phyloP scores from a whole-genome alignment of 371 early-diverging fungal genomes.

The Circinella umbellata region DNA sequence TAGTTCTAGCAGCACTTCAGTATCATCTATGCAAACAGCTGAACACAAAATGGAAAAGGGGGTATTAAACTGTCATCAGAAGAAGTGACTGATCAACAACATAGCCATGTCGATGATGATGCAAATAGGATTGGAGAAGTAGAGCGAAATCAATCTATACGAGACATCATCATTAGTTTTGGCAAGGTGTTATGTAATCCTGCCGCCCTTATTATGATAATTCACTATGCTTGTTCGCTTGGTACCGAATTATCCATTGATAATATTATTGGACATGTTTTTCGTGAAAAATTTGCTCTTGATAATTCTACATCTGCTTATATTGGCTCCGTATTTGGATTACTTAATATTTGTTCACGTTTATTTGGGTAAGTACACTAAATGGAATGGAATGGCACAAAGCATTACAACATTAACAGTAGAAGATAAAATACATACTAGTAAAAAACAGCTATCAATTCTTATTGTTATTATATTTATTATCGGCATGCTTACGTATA shows the following conservation, averaged over 20 bases:
- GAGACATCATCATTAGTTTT: background rate
- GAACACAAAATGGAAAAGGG: constrained; percentile 2
- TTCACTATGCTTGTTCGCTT: constrained; percentile 65
- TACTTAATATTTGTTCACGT: constrained; percentile 71
- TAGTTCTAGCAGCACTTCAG: background rate
- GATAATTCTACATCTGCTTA: constrained; percentile 49
- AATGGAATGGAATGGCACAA: no score
- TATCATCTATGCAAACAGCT: background rate
- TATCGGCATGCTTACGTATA: no score
- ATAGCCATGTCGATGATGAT: constrained; percentile 14
- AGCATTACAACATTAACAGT: no score
- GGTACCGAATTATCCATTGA: constrained; percentile 71
- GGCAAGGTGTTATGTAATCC: constrained; percentile 22
- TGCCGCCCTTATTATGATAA: constrained; percentile 47
- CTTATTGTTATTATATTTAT: no score
- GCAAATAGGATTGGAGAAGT: constrained; percentile 6
- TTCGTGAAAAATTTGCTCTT: constrained; percentile 37
- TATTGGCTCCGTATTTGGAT: constrained; percentile 65
- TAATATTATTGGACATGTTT: constrained; percentile 46
- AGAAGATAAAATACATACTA: no score
- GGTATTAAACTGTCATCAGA: background rate
- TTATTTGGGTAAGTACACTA: constrained; percentile 40
- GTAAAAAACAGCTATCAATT: no score
- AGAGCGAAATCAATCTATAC: constrained; percentile 9
- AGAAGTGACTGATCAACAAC: background rate